Percentiles rank a stretch among this genome's conserved stretches.
These are phyloP conservation scores for Eucalyptus marginata DNA, from an alignment of 345 rosid genomes.

Conservation along the genomic window DNA sequence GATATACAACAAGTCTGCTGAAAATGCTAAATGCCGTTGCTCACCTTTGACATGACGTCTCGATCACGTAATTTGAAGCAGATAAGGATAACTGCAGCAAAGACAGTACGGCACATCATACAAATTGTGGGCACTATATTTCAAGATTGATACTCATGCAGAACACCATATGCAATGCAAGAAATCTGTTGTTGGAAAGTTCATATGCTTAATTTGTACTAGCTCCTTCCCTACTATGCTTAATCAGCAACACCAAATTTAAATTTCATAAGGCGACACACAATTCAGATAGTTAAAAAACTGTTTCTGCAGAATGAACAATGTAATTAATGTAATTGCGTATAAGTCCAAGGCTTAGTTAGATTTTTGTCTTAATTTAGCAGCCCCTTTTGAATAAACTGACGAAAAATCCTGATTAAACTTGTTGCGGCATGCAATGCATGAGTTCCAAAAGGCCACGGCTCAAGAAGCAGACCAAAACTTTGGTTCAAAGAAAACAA, in stretches of 20 bases:
- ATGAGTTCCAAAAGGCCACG: background rate
- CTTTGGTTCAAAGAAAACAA: background rate
- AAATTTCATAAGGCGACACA: background rate
- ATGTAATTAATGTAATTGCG: background rate
- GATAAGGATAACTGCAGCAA: conserved; percentile 59
- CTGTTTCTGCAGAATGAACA: background rate
- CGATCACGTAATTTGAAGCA: conserved; percentile 61
- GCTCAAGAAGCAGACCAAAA: background rate
- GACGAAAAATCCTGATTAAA: background rate
- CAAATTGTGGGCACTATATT: background rate
- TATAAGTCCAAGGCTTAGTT: background rate
- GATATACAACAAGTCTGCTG: background rate
- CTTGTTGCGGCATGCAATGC: background rate
- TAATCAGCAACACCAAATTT: background rate
- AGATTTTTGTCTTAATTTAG: background rate
- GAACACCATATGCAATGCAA: background rate
- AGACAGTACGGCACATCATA: background rate
- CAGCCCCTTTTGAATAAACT: background rate
- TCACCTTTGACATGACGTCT: conserved; percentile 72
- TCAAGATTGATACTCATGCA: background rate
- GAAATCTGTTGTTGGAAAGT: background rate
- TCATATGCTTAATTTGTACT: background rate
- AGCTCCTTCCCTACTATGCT: background rate
- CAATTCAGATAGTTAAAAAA: background rate
- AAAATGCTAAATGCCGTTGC: background rate